These are phyloP conservation scores for Citrus medica DNA, from an alignment of 345 rosid species.

Conservation along the genomic window DNA sequence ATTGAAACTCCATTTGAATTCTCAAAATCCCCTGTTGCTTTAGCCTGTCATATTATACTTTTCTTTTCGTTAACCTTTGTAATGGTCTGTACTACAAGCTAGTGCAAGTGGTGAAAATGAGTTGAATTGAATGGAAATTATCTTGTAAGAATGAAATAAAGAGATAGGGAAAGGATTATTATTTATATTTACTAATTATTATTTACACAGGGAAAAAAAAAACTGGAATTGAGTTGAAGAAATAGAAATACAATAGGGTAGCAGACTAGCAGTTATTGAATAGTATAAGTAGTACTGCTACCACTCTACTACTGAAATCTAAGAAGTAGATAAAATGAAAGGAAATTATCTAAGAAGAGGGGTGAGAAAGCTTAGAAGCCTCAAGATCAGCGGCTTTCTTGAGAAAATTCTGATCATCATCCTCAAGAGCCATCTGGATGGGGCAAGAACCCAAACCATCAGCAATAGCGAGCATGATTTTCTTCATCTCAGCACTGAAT, in stretches of 20 bases:
- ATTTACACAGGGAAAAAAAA: no score
- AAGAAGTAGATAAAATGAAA: neutral
- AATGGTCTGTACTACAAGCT: neutral
- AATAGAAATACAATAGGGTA: no score
- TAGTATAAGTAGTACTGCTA: neutral
- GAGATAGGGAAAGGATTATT: neutral
- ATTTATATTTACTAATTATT: no score
- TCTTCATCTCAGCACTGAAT: conserved; percentile 62
- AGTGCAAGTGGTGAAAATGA: neutral
- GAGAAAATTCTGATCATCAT: conserved; percentile 44
- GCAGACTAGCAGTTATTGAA: neutral
- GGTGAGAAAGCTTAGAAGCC: conserved; percentile 41
- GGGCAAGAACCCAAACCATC: conserved; percentile 68
- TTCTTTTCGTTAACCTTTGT: neutral
- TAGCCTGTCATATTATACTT: neutral
- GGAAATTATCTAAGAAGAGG: conserved; percentile 4
- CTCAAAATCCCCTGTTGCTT: no score
- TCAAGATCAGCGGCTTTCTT: conserved; percentile 77
- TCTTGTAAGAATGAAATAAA: neutral
- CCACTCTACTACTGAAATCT: no score
- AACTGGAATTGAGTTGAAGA: no score
- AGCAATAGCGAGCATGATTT: conserved; percentile 69
- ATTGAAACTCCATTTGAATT: no score
- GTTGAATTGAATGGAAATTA: neutral
- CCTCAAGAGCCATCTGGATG: conserved; percentile 67